Conservation (phyloP, 2,329 filamentous ascomycete genomes). For the Pyrenochaeta sp. region DNA sequence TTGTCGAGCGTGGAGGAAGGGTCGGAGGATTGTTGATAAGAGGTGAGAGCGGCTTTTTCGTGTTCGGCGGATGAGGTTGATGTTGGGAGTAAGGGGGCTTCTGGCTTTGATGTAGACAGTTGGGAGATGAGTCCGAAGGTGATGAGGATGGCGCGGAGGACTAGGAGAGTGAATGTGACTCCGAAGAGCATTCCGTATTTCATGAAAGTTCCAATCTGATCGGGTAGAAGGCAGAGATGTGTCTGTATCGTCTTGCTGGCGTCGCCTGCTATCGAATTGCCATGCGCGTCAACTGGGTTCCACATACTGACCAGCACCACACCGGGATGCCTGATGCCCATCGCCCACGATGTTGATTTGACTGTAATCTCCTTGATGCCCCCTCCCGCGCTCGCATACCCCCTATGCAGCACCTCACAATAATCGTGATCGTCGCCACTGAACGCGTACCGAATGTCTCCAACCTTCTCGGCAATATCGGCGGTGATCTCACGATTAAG, state of each 20-base stretch:
- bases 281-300: constrained; percentile 78
- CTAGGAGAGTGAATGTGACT: constrained; percentile 60
- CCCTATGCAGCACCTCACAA: constrained; percentile 84
- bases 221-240: constrained; percentile 88
- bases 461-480: constrained; percentile 77
- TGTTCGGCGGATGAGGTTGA: constrained; percentile 32
- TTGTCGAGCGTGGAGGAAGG: constrained; percentile 13
- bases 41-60: constrained; percentile 29
- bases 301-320: constrained; percentile 90
- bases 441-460: constrained; percentile 85
- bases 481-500: constrained; percentile 79
- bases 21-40: neutral
- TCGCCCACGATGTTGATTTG: constrained; percentile 94
- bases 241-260: constrained; percentile 74
- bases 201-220: constrained; percentile 85
- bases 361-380: constrained; percentile 83
- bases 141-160: constrained; percentile 55
- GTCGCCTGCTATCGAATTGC: constrained; percentile 51
- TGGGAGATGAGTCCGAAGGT: constrained; percentile 30
- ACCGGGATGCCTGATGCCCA: constrained; percentile 89
- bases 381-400: constrained; percentile 66
- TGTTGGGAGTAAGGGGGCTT: constrained; percentile 37
- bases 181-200: constrained; percentile 73
- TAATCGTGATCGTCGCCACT: constrained; percentile 99
- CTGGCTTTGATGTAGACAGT: neutral